Evolutionary conservation across 139 green algal genomes (phyloP).

Genomic region (Eudorina sp.): DNA sequence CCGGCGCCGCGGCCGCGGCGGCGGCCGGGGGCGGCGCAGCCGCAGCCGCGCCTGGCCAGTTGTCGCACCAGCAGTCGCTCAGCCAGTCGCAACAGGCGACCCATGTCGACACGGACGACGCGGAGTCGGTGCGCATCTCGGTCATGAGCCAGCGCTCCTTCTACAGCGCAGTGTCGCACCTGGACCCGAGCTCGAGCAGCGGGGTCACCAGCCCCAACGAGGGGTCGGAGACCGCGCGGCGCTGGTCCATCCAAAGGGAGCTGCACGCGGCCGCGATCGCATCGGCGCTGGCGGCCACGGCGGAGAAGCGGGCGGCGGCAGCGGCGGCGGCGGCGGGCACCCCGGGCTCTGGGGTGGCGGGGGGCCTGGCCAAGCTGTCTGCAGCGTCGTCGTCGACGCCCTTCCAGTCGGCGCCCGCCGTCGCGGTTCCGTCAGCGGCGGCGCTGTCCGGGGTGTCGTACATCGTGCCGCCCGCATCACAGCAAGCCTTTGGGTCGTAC

Average conservation of each 20-base stretch:
- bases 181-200: constrained; percentile 3
- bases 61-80: neutral
- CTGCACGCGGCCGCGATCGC: constrained; percentile 41
- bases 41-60: neutral
- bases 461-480: constrained; percentile 12
- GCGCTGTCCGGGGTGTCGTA: neutral
- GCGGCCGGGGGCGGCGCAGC: neutral
- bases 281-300: constrained; percentile 16
- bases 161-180: constrained; percentile 19
- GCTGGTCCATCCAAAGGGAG: constrained; percentile 11
- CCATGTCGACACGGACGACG: constrained; percentile 12
- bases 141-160: constrained; percentile 47
- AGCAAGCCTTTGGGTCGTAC: constrained; percentile 33
- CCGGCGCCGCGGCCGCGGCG: too few relatives aligned
- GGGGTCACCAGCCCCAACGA: constrained; percentile 37
- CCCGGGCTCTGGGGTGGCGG: neutral
- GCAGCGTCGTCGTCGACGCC: too few relatives aligned
- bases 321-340: neutral
- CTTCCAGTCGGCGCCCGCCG: neutral
- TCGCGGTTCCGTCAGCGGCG: neutral
- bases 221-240: neutral
- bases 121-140: constrained; percentile 31
- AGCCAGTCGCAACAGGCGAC: neutral
- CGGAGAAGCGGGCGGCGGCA: neutral
- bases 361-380: neutral